Conservation (phyloP, 164 flowering plant species). For the Macadamia integrifolia region DNA sequence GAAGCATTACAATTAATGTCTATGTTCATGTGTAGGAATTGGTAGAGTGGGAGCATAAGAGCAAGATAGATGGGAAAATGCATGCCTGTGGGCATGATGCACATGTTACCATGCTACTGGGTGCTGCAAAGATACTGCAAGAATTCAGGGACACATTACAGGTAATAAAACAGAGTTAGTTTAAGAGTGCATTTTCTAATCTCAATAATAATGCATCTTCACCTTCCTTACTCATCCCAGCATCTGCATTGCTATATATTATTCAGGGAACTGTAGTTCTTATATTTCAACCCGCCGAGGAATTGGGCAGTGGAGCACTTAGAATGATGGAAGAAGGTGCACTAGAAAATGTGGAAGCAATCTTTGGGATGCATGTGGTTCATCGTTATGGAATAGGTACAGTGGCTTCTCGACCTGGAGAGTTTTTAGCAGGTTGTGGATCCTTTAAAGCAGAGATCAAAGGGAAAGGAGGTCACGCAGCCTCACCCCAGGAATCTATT, state of each 20-base stretch:
- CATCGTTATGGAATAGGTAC: conserved; percentile 27
- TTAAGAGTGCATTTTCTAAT: neutral
- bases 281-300: conserved; percentile 82
- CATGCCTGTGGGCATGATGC: conserved; percentile 81
- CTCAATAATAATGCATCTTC: neutral
- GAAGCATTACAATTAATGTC: no score
- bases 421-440: conserved; percentile 62
- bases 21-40: conserved; percentile 35
- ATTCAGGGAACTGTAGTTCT: conserved; percentile 63
- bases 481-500: conserved; percentile 43
- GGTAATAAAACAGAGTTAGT: conserved; percentile 14
- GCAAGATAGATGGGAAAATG: conserved; percentile 60
- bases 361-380: conserved; percentile 47
- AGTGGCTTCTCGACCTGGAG: conserved; percentile 46
- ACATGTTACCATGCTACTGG: conserved; percentile 66
- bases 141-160: conserved; percentile 24
- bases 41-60: conserved; percentile 65
- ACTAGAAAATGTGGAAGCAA: conserved; percentile 54
- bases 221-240: neutral
- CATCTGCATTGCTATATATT: neutral
- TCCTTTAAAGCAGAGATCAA: conserved; percentile 47
- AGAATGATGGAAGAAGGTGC: conserved; percentile 55
- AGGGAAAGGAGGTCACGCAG: conserved; percentile 75
- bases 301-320: conserved; percentile 50
- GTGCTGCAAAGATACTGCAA: conserved; percentile 60